Evolutionary conservation across 192 early-diverging fungal species (phyloP).

Genomic region (Ambispora gerdemannii): DNA sequence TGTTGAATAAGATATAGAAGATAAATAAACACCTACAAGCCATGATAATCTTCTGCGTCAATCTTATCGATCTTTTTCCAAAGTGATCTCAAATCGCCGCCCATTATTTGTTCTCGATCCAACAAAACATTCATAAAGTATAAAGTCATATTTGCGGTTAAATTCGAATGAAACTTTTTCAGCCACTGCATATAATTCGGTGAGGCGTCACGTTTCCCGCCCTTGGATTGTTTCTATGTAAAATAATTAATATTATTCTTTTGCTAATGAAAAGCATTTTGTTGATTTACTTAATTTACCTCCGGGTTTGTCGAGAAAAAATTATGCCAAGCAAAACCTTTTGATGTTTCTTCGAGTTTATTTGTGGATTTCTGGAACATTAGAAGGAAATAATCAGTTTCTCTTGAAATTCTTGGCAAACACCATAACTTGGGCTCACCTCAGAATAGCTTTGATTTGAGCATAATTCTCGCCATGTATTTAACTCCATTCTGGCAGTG

Average conservation of each 20-base stretch:
- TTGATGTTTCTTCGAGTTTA: slow-evolving; percentile 22
- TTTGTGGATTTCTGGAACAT: slow-evolving; percentile 25
- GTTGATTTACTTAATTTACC: not conserved
- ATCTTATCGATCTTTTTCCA: slow-evolving; percentile 41
- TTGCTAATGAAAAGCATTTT: slow-evolving; percentile 5
- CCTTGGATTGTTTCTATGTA: slow-evolving; percentile 21
- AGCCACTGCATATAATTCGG: slow-evolving; percentile 42
- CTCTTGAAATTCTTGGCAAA: not conserved
- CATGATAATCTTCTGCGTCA: slow-evolving; percentile 37
- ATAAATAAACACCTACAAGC: slow-evolving; percentile 23
- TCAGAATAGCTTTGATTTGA: slow-evolving; percentile 42
- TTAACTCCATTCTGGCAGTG: slow-evolving; percentile 33
- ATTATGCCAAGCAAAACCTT: not conserved
- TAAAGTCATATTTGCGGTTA: slow-evolving; percentile 45
- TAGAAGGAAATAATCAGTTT: not conserved
- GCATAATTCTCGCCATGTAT: slow-evolving; percentile 36
- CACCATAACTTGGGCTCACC: slow-evolving; percentile 14
- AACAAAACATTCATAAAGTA: slow-evolving; percentile 45
- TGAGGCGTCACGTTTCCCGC: slow-evolving; percentile 32
- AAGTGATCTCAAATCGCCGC: slow-evolving; percentile 33
- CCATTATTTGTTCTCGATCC: slow-evolving; percentile 35
- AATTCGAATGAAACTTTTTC: slow-evolving; percentile 32
- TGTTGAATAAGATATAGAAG: not conserved
- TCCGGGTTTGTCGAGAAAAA: slow-evolving; percentile 12
- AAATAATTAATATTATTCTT: not conserved